Base-by-base conservation (phyloP, 2,329 filamentous ascomycete genomes). In the Colletotrichum sojae region DNA sequence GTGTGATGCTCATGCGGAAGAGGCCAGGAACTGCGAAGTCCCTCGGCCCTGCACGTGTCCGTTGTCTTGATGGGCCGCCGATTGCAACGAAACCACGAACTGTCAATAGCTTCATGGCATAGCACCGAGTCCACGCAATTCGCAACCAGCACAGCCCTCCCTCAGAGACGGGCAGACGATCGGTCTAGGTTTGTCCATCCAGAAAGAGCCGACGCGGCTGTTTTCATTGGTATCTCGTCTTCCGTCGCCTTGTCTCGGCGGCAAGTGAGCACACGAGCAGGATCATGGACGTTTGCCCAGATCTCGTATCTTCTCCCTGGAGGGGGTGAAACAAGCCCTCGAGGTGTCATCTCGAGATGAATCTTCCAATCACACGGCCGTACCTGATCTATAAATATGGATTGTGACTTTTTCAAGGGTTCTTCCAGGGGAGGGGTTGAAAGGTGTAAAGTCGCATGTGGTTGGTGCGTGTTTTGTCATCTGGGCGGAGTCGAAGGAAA, bases 301-400 rank as follows among this genome's bases (percentile, higher is more conserved):
- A 68, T 59, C 53, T 68, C 60, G 65, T 58, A 64, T 68, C 53
- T 46, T 31, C 36, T 27, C 27, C 27, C 12, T 6, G 40, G 15
- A 6, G 40, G 40, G 25, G 39, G 22, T 43, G 43, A 63, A 57
- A 63, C 45, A 63, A 43, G 20, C 31, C 20, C 9, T 16, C 16
- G 22, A 36, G 31, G 20, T 36, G 25, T 18, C 46, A 46, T 57
- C 45, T 46, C n/a, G 4, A 52, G 45, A 10, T 25, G 16, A 39
- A 52, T 67, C 51, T 46, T 56, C 64, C 59, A 67, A 67, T 67
- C 58, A 58, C 3, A 57, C 16, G 18, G 6, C 39, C 31, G 36
- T 67, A 4, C 58, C 64, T 52, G 52, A 16, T 46, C 64, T 67
- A 67, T 52, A 57, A 67, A 67, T 63, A 63, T 63, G 59, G 25